These are phyloP conservation scores for Gentiana straminea DNA, from an alignment of 257 asterid genomes.

Conservation along the genomic window DNA sequence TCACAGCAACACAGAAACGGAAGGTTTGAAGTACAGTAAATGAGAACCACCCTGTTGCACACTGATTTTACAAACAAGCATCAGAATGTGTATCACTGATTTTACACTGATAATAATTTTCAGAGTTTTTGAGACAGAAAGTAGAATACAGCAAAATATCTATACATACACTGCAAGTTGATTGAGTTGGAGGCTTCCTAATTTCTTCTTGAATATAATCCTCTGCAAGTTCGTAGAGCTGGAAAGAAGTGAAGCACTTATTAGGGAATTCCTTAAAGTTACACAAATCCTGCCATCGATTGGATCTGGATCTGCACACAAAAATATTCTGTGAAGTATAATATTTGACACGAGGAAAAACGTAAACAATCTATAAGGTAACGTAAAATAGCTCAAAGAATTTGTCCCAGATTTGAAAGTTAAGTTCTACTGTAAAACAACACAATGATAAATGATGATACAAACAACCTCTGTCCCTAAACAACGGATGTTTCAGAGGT, in stretches of 20 bases:
- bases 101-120: too few relatives aligned
- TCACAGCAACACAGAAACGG: slow-evolving; percentile 64
- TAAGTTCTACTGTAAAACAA: neutral
- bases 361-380: neutral
- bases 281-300: slow-evolving; percentile 80
- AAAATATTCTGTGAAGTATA: slow-evolving; percentile 8
- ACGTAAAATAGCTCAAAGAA: neutral
- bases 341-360: slow-evolving; percentile 1
- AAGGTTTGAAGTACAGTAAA: slow-evolving; percentile 41
- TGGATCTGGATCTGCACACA: slow-evolving; percentile 37
- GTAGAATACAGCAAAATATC: neutral
- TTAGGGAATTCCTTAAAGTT: slow-evolving; percentile 65
- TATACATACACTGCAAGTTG: slow-evolving; percentile 60
- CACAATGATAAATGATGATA: neutral
- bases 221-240: slow-evolving; percentile 70
- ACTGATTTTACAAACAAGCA: slow-evolving; percentile 26
- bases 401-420: too few relatives aligned
- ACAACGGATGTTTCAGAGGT: too few relatives aligned
- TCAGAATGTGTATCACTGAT: slow-evolving; percentile 5
- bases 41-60: slow-evolving; percentile 81
- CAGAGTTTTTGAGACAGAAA: neutral
- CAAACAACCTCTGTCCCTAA: too few relatives aligned
- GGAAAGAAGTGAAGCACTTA: slow-evolving; percentile 53
- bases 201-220: slow-evolving; percentile 89
- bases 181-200: slow-evolving; percentile 47